These are phyloP conservation scores for Rosa lucieae DNA, from an alignment of 306 rosid species.

Conservation along the genomic window DNA sequence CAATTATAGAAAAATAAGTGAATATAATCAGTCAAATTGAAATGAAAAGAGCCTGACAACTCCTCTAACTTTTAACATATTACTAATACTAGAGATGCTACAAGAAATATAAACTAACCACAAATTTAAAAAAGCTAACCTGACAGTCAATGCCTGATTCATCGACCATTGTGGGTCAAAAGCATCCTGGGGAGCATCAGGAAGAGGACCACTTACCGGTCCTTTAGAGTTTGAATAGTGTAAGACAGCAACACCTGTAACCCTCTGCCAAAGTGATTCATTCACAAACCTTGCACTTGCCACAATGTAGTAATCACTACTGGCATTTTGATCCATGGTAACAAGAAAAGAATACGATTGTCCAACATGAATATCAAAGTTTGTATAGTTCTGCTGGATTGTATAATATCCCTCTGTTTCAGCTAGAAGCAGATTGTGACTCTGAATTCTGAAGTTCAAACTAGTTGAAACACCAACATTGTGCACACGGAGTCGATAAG, in stretches of 20 bases:
- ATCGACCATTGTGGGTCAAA: constrained; percentile 57
- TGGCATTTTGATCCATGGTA: constrained; percentile 82
- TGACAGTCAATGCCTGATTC: constrained; percentile 77
- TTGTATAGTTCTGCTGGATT: constrained; percentile 55
- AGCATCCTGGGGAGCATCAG: constrained; percentile 69
- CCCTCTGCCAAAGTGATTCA: constrained; percentile 78
- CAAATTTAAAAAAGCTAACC: constrained; percentile 48
- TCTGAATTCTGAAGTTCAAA: constrained; percentile 88
- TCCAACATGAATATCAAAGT: constrained; percentile 84
- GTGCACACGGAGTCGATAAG: constrained; percentile 77
- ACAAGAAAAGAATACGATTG: constrained; percentile 83
- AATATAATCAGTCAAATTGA: neutral
- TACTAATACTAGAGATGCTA: neutral
- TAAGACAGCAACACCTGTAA: constrained; percentile 82
- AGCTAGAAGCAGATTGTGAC: constrained; percentile 62
- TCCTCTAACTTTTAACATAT: neutral
- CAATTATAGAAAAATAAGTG: neutral
- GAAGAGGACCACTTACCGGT: constrained; percentile 76
- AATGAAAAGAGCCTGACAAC: neutral
- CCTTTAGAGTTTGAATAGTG: constrained; percentile 82
- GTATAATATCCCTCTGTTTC: constrained; percentile 85
- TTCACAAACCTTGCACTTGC: constrained; percentile 96
- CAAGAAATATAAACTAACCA: neutral
- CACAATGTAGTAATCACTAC: constrained; percentile 84
- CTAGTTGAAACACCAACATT: constrained; percentile 83